Evolutionary conservation across 1,139 yeast species (phyloP).

Genomic region (Yamadazyma atmosphaerica): DNA sequence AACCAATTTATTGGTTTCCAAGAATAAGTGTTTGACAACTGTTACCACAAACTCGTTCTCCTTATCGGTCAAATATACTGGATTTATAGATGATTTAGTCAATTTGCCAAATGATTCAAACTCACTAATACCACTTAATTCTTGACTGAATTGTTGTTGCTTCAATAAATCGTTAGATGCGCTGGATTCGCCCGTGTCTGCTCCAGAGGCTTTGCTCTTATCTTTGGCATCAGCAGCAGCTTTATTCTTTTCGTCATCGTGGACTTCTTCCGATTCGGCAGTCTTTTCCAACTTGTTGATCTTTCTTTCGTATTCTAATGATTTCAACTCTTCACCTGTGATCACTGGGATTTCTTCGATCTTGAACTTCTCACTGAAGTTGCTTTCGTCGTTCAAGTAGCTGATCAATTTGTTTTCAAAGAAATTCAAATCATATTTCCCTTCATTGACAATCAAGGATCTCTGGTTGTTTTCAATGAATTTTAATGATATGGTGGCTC

Average conservation of each 20-base stretch:
- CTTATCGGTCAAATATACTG: conserved; percentile 77
- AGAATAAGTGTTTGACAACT: conserved; percentile 79
- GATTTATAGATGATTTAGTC: conserved; percentile 63
- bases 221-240: conserved; percentile 10
- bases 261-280: conserved; percentile 16
- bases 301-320: conserved; percentile 59
- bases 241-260: conserved; percentile 13
- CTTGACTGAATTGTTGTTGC: conserved; percentile 66
- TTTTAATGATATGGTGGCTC: conserved; percentile 84
- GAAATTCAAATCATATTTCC: conserved; percentile 69
- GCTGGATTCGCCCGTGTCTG: conserved; percentile 1
- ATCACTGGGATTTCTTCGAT: conserved; percentile 62
- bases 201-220: conserved; percentile 7
- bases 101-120: conserved; percentile 70
- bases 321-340: conserved; percentile 63
- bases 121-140: conserved; percentile 67
- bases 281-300: conserved; percentile 48
- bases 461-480: conserved; percentile 57
- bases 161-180: conserved; percentile 45
- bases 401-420: conserved; percentile 76
- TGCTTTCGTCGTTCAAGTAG: conserved; percentile 63
- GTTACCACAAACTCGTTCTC: conserved; percentile 93
- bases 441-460: conserved; percentile 63
- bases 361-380: conserved; percentile 69
- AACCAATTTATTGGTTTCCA: conserved; percentile 65